Evolutionary conservation across 108 stramenopile species (phyloP), one percentile per base, ranked within the genome.

Genomic region (Skeletonema potamos): DNA sequence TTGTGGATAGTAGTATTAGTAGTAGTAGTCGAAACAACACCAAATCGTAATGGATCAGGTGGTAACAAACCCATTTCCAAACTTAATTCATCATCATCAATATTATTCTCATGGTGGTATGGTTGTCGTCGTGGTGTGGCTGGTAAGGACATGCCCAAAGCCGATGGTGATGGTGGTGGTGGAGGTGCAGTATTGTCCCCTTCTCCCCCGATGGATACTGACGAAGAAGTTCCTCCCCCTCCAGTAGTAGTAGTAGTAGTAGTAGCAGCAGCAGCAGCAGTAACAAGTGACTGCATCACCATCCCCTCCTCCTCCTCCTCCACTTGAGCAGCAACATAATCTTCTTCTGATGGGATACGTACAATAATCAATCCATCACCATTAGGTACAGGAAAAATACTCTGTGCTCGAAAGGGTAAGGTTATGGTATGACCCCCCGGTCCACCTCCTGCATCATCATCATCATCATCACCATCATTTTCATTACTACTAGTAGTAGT

Each of bases 341-440:
- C 68, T 41, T 43, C 51, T 48, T 44, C 56, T 3, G 59, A 51
- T 0, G 76, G 65, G 3, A 34, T 61, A 13, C 83, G 66, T 8
- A 62, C 43, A 24, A 84, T 64, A 34, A 84, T 44, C 26, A 84
- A 36, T 43, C 93, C 93, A 17, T 67, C 28, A 27, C 61, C 66
- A 57, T 72, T 44, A 27, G 28, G 60, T 5, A 87, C 28, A 12
- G 85, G 68, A 64, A 74, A 79, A 37, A 94, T 84, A 32, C 73
- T 66, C 36, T 62, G 33, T 20, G 87, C 87, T 48, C 88, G 86
- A 77, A 90, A 92, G 2, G 93, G 93, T 7, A 95, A 39, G 0
- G 88, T 63, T 2, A 91, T 76, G 0, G 79, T 77, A 27, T 88
- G 82, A 6, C 90, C 91, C 27, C 81, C 88, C 32, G 83, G 87